Evolutionary conservation across 2,329 filamentous ascomycete species (phyloP).

Genomic region (Pezicula carpinea): DNA sequence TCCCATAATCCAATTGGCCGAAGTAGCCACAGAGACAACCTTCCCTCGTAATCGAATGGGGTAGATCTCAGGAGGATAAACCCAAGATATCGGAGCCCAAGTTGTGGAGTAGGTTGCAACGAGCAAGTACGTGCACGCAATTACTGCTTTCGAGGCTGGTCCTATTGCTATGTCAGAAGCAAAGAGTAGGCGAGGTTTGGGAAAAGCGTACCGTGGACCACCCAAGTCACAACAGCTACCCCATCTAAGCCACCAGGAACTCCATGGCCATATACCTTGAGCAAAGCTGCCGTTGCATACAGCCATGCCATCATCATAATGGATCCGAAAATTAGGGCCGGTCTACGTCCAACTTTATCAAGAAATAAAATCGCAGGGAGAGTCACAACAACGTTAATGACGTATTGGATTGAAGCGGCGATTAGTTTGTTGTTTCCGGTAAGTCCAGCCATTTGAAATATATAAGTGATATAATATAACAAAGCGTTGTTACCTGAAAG

Average conservation of each 20-base stretch:
- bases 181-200: too few species aligned
- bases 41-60: slow-evolving; percentile 64
- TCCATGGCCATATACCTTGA: slow-evolving; percentile 49
- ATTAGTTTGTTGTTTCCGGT: slow-evolving; percentile 28
- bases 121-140: slow-evolving; percentile 65
- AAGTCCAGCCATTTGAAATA: slow-evolving; percentile 31
- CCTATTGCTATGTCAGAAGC: too few species aligned
- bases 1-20: slow-evolving; percentile 63
- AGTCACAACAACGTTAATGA: slow-evolving; percentile 7
- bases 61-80: slow-evolving; percentile 62
- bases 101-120: slow-evolving; percentile 60
- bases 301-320: too few species aligned
- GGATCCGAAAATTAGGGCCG: not conserved
- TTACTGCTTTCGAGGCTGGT: slow-evolving; percentile 56
- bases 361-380: slow-evolving; percentile 4
- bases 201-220: slow-evolving; percentile 34
- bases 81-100: slow-evolving; percentile 40
- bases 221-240: slow-evolving; percentile 46
- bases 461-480: slow-evolving; percentile 29
- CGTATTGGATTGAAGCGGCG: slow-evolving; percentile 4
- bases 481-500: slow-evolving; percentile 10
- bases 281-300: slow-evolving; percentile 46
- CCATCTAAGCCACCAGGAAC: slow-evolving; percentile 30
- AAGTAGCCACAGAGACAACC: slow-evolving; percentile 65
- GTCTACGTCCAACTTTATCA: slow-evolving; percentile 2